A percentile compares a stretch with the other conserved stretches of the same genome.
Evolutionary conservation across 768 basidiomycete genomes (phyloP).

Genomic region (Termitomyces sp.): DNA sequence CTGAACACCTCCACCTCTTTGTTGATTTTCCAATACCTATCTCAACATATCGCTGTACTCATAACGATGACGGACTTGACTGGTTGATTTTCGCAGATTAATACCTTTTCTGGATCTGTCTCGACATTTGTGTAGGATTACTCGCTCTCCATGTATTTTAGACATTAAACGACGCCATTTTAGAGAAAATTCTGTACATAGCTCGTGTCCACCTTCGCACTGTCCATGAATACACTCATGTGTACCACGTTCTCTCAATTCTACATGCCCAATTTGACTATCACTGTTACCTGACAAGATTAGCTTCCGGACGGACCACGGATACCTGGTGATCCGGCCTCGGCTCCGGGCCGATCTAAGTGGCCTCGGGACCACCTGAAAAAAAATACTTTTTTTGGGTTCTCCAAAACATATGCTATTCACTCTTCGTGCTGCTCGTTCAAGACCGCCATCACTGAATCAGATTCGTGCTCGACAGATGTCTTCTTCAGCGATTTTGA

Average conservation of each 20-base stretch:
- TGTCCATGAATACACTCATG: constrained; percentile 1
- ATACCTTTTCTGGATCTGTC: neutral
- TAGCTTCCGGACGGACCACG: neutral
- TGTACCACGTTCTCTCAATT: neutral
- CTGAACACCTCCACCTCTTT: neutral
- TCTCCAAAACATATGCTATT: constrained; percentile 7
- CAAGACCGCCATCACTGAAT: constrained; percentile 15
- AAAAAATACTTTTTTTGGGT: constrained; percentile 1
- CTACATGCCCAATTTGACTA: neutral
- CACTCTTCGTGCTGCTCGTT: constrained; percentile 11
- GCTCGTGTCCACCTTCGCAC: neutral
- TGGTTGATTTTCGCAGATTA: neutral
- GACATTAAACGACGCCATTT: neutral
- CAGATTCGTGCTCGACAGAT: constrained; percentile 30
- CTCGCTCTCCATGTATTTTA: neutral
- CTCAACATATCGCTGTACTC: constrained; percentile 1
- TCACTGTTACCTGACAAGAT: neutral
- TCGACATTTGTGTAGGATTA: constrained; percentile 1
- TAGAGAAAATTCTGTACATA: neutral
- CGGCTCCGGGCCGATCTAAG: neutral
- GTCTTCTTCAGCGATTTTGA: constrained; percentile 50
- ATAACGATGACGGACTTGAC: neutral
- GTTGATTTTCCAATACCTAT: neutral
- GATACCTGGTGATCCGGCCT: neutral
- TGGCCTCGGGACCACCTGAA: neutral